Conservation (phyloP, 345 rosid genomes). For the Hibiscus tridactylites region DNA sequence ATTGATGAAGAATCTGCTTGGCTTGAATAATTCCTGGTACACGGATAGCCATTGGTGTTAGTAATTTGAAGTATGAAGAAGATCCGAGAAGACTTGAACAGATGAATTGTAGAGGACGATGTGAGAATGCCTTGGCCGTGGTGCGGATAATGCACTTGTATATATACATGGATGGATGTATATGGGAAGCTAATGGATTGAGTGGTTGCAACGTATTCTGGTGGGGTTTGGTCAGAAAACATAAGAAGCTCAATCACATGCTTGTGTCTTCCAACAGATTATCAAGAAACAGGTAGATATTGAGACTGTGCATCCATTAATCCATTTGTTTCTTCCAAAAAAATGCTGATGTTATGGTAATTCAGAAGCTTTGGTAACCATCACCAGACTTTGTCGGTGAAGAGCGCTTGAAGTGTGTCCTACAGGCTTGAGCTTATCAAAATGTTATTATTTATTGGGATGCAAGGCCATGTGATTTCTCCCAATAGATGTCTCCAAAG, state of each 20-base stretch:
- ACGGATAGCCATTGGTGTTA: constrained; percentile 3
- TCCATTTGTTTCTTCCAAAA: too few species aligned
- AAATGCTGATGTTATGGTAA: too few species aligned
- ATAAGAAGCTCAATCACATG: constrained; percentile 24
- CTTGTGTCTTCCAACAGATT: constrained; percentile 18
- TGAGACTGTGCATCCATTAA: not conserved
- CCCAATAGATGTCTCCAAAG: too few species aligned
- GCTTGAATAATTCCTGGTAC: constrained; percentile 8
- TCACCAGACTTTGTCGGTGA: too few species aligned
- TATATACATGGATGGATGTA: constrained; percentile 2
- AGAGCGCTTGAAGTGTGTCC: too few species aligned
- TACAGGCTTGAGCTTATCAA: too few species aligned
- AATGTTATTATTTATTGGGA: too few species aligned
- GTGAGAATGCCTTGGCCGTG: constrained; percentile 7
- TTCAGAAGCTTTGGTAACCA: too few species aligned
- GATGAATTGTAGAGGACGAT: not conserved
- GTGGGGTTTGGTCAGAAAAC: constrained; percentile 8
- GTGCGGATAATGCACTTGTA: not conserved
- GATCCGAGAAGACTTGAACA: not conserved
- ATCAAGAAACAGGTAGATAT: not conserved
- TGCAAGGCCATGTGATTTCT: too few species aligned
- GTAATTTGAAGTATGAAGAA: not conserved
- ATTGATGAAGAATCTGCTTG: constrained; percentile 14
- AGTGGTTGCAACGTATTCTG: constrained; percentile 2
- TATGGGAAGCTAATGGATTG: not conserved